Evolutionary conservation across 208 protist species (phyloP).

Genomic region (Wallacemonas sp.): DNA sequence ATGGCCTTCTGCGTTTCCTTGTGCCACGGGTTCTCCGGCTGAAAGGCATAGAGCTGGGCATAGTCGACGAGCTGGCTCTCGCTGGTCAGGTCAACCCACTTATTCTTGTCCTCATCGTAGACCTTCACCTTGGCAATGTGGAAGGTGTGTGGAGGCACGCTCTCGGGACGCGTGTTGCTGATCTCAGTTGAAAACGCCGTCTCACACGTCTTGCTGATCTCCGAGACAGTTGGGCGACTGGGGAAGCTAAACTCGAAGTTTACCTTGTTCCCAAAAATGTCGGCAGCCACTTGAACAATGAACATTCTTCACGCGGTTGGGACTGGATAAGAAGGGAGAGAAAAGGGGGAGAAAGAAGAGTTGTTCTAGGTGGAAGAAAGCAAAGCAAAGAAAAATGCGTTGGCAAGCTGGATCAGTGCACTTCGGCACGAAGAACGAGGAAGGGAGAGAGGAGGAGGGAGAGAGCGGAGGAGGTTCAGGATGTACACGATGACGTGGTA

Average conservation of each 20-base stretch:
- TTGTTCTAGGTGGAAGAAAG: not conserved
- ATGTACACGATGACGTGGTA: not conserved
- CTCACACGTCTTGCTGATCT: constrained; percentile 64
- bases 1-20: constrained; percentile 90
- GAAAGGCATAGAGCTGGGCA: constrained; percentile 90
- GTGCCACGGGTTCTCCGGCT: constrained; percentile 89
- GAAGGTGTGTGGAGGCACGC: constrained; percentile 79
- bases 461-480: not conserved
- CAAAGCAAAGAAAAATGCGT: not conserved
- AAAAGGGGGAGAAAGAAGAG: not conserved
- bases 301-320: constrained; percentile 47
- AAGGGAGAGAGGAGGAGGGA: not conserved
- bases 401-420: not conserved
- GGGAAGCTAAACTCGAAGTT: constrained; percentile 91
- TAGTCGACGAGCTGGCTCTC: constrained; percentile 79
- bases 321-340: not conserved
- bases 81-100: constrained; percentile 84
- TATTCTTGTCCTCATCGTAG: constrained; percentile 86
- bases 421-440: not conserved
- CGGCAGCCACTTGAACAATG: constrained; percentile 80
- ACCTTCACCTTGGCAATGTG: constrained; percentile 83
- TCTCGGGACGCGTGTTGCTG: constrained; percentile 60
- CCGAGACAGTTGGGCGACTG: constrained; percentile 51
- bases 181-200: constrained; percentile 79
- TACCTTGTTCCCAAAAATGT: constrained; percentile 89